phyloP scores from a whole-genome alignment of 331 rosid genomes.

The Saraca asoca region DNA sequence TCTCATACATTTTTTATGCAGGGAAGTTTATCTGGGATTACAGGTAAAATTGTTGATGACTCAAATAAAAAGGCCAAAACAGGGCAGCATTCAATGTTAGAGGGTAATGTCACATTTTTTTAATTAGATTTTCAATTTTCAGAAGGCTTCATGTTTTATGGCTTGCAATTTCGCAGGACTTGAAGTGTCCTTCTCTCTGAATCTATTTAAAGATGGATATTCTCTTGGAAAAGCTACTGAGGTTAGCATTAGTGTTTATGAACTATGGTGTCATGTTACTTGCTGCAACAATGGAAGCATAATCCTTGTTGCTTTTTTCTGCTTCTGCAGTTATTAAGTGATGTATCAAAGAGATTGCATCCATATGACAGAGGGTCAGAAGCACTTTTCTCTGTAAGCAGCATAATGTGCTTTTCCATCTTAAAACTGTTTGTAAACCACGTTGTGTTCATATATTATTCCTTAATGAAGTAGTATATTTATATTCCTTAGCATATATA shows the following conservation, averaged over 20 bases:
- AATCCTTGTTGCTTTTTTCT: constrained; percentile 4
- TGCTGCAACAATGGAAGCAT: constrained; percentile 3
- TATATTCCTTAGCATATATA: neutral
- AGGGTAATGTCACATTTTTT: constrained; percentile 32
- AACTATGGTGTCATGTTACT: neutral
- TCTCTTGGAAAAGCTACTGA: constrained; percentile 40
- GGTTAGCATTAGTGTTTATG: constrained; percentile 36
- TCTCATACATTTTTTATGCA: constrained; percentile 16
- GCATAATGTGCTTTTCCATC: neutral
- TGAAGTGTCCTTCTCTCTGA: constrained; percentile 47
- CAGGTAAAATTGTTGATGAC: constrained; percentile 27
- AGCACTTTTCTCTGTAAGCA: constrained; percentile 45
- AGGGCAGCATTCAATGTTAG: constrained; percentile 17
- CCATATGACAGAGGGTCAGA: constrained; percentile 44
- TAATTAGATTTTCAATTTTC: neutral
- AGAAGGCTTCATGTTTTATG: constrained; percentile 17
- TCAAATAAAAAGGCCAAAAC: constrained; percentile 29
- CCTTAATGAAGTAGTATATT: neutral
- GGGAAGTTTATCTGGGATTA: constrained; percentile 29
- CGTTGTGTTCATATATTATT: neutral
- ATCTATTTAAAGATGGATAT: constrained; percentile 44
- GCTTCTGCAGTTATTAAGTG: constrained; percentile 34
- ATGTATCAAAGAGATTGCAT: constrained; percentile 33
- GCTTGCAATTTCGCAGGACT: constrained; percentile 37
- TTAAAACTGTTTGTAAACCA: neutral